Base-by-base conservation (phyloP, 2,329 filamentous ascomycete species). In the Ascochyta fabae region DNA sequence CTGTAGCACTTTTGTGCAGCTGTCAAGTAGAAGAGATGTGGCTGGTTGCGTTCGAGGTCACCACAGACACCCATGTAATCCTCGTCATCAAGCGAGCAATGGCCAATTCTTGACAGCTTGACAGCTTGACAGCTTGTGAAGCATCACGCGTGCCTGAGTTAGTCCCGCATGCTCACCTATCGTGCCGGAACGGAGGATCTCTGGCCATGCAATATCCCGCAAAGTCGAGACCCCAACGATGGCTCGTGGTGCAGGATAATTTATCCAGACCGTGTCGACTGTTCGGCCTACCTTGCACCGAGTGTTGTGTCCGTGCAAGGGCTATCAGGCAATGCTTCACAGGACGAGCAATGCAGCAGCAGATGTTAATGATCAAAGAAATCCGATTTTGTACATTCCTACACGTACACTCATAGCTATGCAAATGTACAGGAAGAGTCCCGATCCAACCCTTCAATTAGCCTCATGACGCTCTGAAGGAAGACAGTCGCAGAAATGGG, bases 321-420 rank as follows among this genome's bases (percentile, higher is more conserved):
- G 26, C 26, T 23, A 29, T 29, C 48, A 39, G 29, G 41, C 35
- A 12, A 41, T 35, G 27, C 9, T 43, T 10, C 22, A 13, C 16
- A 19, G 7, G n/a, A 42, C 24, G 15, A 23, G 23, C 27, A 34
- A 48, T 29, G 12, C 24, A 15, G n/a, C 19, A 13, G 12, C 10
- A n/a, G 12, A 29, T 5, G 6, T 35, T 33, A 27, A 51, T 43
- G 42, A 56, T 57, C 48, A 55, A 54, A 40, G 43, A 60, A 59
- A 61, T 51, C 48, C 58, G 47, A 53, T 65, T 68, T 68, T 68
- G 62, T 69, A 71, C 63, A 65, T 54, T 42, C 61, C 56, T 69
- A 72, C 65, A 70, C 60, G 63, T 69, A 71, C 67, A 68, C 61
- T 56, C 64, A 58, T 49, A 52, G 52, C 58, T 51, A 69, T 68